Evolutionary conservation across 2,329 filamentous ascomycete genomes (phyloP).

Genomic region (Aspergillus jensenii): DNA sequence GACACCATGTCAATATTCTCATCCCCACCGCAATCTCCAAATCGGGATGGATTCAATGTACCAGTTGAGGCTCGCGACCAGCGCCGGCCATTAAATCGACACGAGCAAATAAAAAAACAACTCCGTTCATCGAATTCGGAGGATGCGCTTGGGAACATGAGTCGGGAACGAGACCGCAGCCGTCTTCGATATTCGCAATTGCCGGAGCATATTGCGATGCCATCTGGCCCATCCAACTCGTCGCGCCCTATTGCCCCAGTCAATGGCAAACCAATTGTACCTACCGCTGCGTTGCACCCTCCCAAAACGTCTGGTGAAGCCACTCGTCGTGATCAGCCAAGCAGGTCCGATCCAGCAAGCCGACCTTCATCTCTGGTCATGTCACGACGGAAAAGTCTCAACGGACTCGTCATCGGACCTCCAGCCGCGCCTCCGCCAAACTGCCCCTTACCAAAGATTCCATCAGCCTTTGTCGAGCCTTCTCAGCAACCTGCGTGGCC

Average conservation of each 20-base stretch:
- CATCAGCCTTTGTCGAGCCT: conserved; percentile 17
- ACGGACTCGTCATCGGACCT: conserved; percentile 30
- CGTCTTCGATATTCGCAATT: conserved; percentile 18
- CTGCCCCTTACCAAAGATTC: conserved; percentile 35
- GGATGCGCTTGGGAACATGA: conserved; percentile 24
- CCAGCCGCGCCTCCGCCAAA: conserved; percentile 33
- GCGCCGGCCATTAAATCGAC: conserved; percentile 12
- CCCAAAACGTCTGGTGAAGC: not conserved
- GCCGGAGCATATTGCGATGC: conserved; percentile 8
- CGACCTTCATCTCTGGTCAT: conserved; percentile 16
- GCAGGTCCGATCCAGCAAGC: conserved; percentile 2
- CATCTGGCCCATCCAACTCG: not conserved
- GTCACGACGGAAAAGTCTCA: conserved; percentile 34
- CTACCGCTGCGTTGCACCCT: not conserved
- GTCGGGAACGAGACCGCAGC: conserved; percentile 9
- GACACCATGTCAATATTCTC: conserved; percentile 25
- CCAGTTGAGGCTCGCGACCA: conserved; percentile 23
- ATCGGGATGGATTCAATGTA: conserved; percentile 23
- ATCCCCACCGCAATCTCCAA: conserved; percentile 35
- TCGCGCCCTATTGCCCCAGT: not conserved
- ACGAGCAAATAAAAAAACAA: conserved; percentile 16
- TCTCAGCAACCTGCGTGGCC: conserved; percentile 7
- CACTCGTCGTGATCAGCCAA: conserved; percentile 7
- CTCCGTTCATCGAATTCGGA: conserved; percentile 31
- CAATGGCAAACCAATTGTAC: not conserved